These are phyloP conservation scores for Monosporascus sp. DNA, from an alignment of 2,329 filamentous ascomycete genomes.

Conservation along the genomic window DNA sequence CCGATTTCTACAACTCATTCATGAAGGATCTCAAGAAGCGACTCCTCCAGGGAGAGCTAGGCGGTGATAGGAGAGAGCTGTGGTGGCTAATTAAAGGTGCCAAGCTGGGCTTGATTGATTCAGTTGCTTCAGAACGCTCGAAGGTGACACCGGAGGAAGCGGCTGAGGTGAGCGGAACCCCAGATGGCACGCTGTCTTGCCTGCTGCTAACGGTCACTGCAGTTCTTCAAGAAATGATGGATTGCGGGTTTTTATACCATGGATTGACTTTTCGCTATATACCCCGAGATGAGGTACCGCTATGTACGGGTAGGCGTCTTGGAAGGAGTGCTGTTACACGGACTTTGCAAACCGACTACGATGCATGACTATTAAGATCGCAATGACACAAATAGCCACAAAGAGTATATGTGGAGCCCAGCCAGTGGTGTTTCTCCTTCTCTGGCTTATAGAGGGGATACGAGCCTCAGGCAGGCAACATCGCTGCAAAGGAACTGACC, in stretches of 20 bases:
- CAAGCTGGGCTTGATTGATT: constrained; percentile 69
- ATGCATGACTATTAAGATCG: background rate
- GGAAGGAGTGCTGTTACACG: background rate
- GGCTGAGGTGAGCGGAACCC: constrained; percentile 43
- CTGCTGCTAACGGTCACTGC: background rate
- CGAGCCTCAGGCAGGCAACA: too few species aligned
- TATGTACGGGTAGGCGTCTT: background rate
- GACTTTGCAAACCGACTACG: background rate
- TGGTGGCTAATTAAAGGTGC: constrained; percentile 70
- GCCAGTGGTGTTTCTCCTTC: too few species aligned
- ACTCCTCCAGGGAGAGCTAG: constrained; percentile 63
- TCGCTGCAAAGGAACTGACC: too few species aligned
- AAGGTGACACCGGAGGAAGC: constrained; percentile 67
- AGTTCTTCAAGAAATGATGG: background rate
- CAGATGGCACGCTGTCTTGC: background rate
- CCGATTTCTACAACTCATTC: constrained; percentile 71
- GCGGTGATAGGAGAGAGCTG: constrained; percentile 74
- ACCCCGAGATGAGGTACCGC: background rate
- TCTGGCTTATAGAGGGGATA: too few species aligned
- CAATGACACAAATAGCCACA: too few species aligned
- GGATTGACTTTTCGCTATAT: background rate
- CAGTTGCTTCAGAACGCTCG: constrained; percentile 56
- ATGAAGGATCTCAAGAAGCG: constrained; percentile 66
- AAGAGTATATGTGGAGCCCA: too few species aligned
- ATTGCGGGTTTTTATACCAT: background rate